Percentiles rank a stretch among this genome's conserved stretches.
Conservation (phyloP, 352 stramenopile species). For the Pythium plurisporium region DNA sequence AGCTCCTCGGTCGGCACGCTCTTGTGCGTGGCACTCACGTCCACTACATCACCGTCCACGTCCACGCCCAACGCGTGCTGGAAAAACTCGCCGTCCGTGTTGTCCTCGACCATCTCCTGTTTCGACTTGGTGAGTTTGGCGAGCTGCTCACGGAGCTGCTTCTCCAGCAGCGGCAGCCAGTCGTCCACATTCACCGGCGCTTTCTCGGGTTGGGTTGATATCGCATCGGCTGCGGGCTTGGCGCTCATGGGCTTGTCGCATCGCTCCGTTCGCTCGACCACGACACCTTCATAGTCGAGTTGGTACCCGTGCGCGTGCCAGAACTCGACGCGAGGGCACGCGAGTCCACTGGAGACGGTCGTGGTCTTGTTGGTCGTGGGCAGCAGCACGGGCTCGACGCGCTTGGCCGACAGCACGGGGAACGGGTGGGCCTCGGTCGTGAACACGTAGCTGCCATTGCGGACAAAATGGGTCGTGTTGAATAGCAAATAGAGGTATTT, state of each 20-base stretch:
- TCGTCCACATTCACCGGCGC: conserved; percentile 22
- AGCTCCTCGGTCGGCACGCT: conserved; percentile 15
- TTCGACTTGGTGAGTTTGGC: conserved; percentile 3
- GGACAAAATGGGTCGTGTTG: conserved; percentile 88
- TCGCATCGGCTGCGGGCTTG: background rate
- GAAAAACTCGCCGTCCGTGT: conserved; percentile 8
- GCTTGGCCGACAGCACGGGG: conserved; percentile 54
- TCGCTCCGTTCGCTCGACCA: conserved; percentile 38
- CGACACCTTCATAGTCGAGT: conserved; percentile 46
- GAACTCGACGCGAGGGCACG: conserved; percentile 41
- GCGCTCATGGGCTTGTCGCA: conserved; percentile 26
- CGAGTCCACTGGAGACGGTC: background rate
- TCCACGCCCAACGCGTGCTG: background rate
- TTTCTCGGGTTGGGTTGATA: background rate
- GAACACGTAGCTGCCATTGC: conserved; percentile 90
- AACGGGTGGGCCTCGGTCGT: conserved; percentile 97
- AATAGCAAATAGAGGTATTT: conserved; percentile 99
- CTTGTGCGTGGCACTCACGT: background rate
- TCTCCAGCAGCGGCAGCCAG: conserved; percentile 45
- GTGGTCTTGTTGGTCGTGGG: conserved; percentile 19
- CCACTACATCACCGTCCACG: background rate
- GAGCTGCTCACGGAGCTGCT: conserved; percentile 33
- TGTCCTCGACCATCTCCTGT: background rate
- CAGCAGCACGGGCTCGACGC: conserved; percentile 29
- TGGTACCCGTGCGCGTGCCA: conserved; percentile 56